These are phyloP conservation scores for Clathrospora elynae DNA, from an alignment of 2,329 filamentous ascomycete species.

Conservation along the genomic window DNA sequence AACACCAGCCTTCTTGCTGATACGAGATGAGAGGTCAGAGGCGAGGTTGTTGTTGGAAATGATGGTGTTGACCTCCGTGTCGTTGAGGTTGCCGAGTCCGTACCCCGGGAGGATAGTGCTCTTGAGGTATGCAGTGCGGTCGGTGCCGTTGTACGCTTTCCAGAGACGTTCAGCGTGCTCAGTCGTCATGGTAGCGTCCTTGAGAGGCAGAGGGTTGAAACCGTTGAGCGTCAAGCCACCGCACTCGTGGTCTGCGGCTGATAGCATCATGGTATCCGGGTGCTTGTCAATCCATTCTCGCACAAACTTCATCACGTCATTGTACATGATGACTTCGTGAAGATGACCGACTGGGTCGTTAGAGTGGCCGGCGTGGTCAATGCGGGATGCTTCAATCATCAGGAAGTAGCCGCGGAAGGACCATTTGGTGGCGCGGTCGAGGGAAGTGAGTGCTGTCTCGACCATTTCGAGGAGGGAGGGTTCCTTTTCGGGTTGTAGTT, in stretches of 20 bases:
- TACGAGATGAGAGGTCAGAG: conserved; percentile 25
- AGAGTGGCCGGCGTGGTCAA: conserved; percentile 33
- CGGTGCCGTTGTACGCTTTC: conserved; percentile 38
- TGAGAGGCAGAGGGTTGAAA: conserved; percentile 45
- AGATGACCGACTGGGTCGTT: conserved; percentile 36
- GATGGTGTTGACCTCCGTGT: conserved; percentile 38
- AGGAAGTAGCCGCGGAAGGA: conserved; percentile 49
- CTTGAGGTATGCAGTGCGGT: conserved; percentile 35
- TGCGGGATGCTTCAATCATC: conserved; percentile 40
- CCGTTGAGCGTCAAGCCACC: conserved; percentile 50
- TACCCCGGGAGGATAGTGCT: conserved; percentile 37
- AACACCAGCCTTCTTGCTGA: conserved; percentile 40
- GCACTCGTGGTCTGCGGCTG: conserved; percentile 51
- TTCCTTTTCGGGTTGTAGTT: conserved; percentile 45
- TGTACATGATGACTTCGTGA: conserved; percentile 51
- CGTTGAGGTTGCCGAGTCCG: conserved; percentile 31
- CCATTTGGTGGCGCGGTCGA: conserved; percentile 42
- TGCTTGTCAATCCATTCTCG: conserved; percentile 51
- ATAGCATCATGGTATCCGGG: conserved; percentile 48
- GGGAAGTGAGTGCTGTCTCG: conserved; percentile 46
- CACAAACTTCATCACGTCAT: conserved; percentile 47
- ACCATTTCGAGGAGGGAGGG: conserved; percentile 51
- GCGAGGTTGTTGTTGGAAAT: conserved; percentile 33
- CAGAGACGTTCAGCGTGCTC: conserved; percentile 39
- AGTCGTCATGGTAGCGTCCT: conserved; percentile 36